Conservation (phyloP, 2,329 filamentous ascomycete species). For the Amylocarpus encephaloides region DNA sequence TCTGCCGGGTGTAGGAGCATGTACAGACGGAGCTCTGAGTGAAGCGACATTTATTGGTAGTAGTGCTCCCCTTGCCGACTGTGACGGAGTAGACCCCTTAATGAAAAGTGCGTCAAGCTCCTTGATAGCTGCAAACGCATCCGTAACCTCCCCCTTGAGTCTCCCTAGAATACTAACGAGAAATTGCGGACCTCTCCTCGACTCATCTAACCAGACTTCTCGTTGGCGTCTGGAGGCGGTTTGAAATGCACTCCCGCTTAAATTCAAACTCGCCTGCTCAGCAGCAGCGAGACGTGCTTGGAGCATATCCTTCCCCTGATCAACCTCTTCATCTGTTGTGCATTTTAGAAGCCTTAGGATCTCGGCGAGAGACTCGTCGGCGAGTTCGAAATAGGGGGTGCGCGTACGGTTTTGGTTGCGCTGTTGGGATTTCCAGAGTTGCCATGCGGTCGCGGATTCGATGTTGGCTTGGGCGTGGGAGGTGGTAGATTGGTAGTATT, state of each 20-base stretch:
- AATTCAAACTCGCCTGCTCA: neutral
- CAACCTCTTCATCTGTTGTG: neutral
- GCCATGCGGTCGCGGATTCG: constrained; percentile 1
- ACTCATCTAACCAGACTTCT: neutral
- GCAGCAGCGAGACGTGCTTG: neutral
- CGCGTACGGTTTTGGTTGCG: no score
- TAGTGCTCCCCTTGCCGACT: neutral
- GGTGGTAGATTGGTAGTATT: constrained; percentile 7
- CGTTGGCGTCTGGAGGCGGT: no score
- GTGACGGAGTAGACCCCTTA: neutral
- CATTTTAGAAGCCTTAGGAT: constrained; percentile 3
- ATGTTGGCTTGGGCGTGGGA: neutral
- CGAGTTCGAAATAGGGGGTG: constrained; percentile 7
- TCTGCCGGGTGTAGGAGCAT: no score
- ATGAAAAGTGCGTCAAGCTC: no score
- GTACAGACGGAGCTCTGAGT: no score
- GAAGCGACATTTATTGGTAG: neutral
- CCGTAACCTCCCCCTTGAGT: neutral
- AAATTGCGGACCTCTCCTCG: neutral
- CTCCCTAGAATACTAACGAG: neutral
- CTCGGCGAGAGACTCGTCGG: neutral
- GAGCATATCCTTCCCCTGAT: neutral
- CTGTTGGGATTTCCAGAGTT: constrained; percentile 2
- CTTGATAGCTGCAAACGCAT: neutral
- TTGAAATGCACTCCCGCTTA: no score